Evolutionary conservation across 164 flowering plant species (phyloP), one percentile per base, ranked within the genome.

Genomic region (Umbellularia californica): DNA sequence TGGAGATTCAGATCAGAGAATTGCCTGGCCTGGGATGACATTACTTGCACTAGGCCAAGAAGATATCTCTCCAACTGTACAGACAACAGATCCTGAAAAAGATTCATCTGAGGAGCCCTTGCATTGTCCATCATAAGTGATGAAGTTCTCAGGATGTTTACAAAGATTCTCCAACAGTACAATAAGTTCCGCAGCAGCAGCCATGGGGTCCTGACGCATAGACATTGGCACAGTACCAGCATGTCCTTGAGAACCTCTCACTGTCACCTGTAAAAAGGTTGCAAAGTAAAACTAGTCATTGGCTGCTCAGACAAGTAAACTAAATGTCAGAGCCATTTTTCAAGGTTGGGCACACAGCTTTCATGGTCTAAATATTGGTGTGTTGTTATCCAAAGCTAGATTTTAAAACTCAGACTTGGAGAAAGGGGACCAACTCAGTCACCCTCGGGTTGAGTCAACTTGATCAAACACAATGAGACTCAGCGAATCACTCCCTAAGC

Each of bases 221-320:
- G 88, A 80, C 99, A 96, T 96, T 63, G 99, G 99, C 68, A 96
- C 99, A 11, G 99, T 96, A 76, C 98, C 98, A 27, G 99, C 99
- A 84, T 96, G 99, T 74, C 98, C 99, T 75, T 96, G 99, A 52
- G 95, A 81, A 74, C 99, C 99, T 85, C 79, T 91, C 58, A 96
- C 95, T 3, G 94, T 94, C 50, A 96, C 93, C 99, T 96, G 88
- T 78, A 82, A 78, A 66, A 67, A 15, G 60, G 7, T 72, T 58
- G 70, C 27, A 50, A 7, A 11, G 50, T 23, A 58, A 30, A 65
- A 71, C 15, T 24, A 60, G 9, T 70, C 52, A 58, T 70, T 76
- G 47, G 55, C 50, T 50, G 0, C n/a, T 52, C 22, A 62, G 52
- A 55, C 60, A 0, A 55, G n/a, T 3, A 55, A 17, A 14, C n/a